A percentile compares a stretch with the other conserved stretches of the same genome.
These are phyloP conservation scores for Trichoderma reesei DNA, from an alignment of 495 filamentous ascomycete species.

Conservation along the genomic window DNA sequence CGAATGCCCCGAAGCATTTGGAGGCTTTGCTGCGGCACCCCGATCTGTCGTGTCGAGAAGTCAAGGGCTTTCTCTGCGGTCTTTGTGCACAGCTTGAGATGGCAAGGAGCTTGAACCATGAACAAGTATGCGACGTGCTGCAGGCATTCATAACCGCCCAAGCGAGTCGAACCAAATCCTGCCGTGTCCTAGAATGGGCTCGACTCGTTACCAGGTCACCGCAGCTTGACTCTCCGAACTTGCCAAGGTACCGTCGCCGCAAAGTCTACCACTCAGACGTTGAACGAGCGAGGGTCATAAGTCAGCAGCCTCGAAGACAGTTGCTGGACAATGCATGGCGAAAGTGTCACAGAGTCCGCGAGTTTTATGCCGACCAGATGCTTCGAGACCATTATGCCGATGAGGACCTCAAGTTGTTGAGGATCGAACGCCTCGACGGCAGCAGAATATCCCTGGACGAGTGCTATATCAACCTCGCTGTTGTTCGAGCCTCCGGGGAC, in stretches of 20 bases:
- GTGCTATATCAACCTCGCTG: slow-evolving; percentile 13
- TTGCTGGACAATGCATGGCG: slow-evolving; percentile 12
- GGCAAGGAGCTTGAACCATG: no score
- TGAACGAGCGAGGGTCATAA: not conserved
- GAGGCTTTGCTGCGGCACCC: no score
- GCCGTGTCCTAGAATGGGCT: no score
- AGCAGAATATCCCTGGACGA: not conserved
- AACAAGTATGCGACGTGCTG: no score
- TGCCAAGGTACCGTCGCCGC: not conserved
- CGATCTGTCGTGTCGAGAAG: no score
- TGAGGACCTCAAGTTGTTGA: not conserved
- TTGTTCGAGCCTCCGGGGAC: not conserved
- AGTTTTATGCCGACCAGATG: slow-evolving; percentile 13
- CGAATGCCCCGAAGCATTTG: no score
- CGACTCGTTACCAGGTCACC: not conserved
- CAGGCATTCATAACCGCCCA: no score
- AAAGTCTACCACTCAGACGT: not conserved
- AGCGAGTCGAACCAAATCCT: no score
- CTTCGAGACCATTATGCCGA: not conserved
- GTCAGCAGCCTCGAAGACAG: not conserved
- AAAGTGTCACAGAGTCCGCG: slow-evolving; percentile 10
- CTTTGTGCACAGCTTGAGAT: no score
- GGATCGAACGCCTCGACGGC: slow-evolving; percentile 8
- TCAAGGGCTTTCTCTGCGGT: no score
- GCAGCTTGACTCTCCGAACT: slow-evolving; percentile 3